Evolutionary conservation across 208 protist genomes (phyloP).

Genomic region (Kentomonas sorsogonicus): DNA sequence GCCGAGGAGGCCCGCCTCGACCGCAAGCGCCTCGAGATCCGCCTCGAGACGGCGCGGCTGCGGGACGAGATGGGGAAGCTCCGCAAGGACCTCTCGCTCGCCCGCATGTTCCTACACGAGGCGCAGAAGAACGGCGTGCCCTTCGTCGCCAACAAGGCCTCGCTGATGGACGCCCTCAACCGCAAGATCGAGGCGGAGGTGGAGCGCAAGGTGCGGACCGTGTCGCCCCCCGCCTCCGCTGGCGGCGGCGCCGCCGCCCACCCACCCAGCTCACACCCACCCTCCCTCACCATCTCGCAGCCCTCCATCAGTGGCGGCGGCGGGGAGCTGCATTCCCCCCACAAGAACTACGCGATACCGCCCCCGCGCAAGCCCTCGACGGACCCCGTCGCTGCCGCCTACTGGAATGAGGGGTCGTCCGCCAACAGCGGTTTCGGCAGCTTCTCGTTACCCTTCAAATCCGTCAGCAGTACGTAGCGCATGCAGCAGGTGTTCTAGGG

Average conservation of each 20-base stretch:
- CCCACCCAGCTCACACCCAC: too few species aligned
- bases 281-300: too few species aligned
- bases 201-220: conserved; percentile 7
- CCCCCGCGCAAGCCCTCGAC: too few species aligned
- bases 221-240: conserved; percentile 2
- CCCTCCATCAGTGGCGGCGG: too few species aligned
- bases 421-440: too few species aligned
- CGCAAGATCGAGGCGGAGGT: conserved; percentile 22
- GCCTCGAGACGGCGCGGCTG: conserved; percentile 16
- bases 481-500: too few species aligned
- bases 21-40: conserved; percentile 14
- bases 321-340: too few species aligned
- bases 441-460: too few species aligned
- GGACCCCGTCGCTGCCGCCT: too few species aligned
- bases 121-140: conserved; percentile 25
- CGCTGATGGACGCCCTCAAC: conserved; percentile 21
- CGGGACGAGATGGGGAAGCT: conserved; percentile 20
- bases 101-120: conserved; percentile 31
- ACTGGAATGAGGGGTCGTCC: too few species aligned
- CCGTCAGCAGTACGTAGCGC: too few species aligned
- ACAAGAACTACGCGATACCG: too few species aligned
- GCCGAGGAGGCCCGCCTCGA: conserved; percentile 26
- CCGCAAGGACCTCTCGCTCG: conserved; percentile 22
- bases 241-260: not conserved
- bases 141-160: conserved; percentile 30